Percentiles rank a stretch among this genome's conserved stretches.
These are phyloP conservation scores for Wickerhamomyces sp. DNA, from an alignment of 1,139 yeast genomes.

Conservation along the genomic window DNA sequence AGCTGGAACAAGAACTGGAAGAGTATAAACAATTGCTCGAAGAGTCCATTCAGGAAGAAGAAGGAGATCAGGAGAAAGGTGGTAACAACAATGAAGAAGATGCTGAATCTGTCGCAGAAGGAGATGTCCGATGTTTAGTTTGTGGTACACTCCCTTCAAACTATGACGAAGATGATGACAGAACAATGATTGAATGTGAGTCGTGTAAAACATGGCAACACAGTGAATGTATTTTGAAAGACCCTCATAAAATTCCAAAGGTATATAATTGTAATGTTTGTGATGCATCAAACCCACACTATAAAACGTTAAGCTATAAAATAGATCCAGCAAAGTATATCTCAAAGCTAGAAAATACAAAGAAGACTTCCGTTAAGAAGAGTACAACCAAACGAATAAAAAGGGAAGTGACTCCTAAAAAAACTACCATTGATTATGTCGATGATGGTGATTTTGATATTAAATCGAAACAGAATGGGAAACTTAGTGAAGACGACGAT, in stretches of 20 bases:
- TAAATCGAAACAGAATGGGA: conserved; percentile 8
- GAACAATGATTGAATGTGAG: conserved; percentile 71
- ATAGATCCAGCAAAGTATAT: conserved; percentile 26
- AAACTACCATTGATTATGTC: not conserved
- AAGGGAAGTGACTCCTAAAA: not conserved
- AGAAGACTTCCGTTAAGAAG: conserved; percentile 11
- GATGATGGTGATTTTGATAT: conserved; percentile 13
- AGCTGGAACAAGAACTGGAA: conserved; percentile 26
- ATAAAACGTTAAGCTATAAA: conserved; percentile 26
- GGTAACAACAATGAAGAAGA: conserved; percentile 3
- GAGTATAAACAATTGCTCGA: conserved; percentile 16
- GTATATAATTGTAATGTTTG: conserved; percentile 49
- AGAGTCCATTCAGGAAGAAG: conserved; percentile 15
- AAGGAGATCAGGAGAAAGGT: not conserved
- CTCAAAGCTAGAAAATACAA: conserved; percentile 7
- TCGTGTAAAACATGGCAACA: conserved; percentile 84
- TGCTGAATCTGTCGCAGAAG: conserved; percentile 13
- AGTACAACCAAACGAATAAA: conserved; percentile 6
- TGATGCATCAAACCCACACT: conserved; percentile 32
- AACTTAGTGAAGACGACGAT: conserved; percentile 6
- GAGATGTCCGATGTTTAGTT: conserved; percentile 49
- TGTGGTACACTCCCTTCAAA: conserved; percentile 65
- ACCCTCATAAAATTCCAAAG: conserved; percentile 35
- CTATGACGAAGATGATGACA: conserved; percentile 56
- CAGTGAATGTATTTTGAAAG: conserved; percentile 62